Evolutionary conservation across 805 yeast species (phyloP).

Genomic region (Candida pini): DNA sequence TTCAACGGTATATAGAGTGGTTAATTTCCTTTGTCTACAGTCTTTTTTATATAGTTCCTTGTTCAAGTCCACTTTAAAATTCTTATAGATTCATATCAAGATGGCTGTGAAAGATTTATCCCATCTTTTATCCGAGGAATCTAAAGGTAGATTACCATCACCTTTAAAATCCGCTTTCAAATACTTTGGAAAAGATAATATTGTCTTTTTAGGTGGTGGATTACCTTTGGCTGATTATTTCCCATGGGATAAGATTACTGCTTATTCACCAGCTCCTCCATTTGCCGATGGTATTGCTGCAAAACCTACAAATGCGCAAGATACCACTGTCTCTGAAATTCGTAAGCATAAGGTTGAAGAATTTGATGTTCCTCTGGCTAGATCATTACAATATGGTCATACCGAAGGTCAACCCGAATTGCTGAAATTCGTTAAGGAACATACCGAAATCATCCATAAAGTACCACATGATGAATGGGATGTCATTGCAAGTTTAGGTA

Average conservation of each 20-base stretch:
- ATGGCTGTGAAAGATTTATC: constrained; percentile 60
- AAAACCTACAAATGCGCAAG: constrained; percentile 35
- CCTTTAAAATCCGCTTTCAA: constrained; percentile 81
- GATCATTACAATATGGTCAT: constrained; percentile 89
- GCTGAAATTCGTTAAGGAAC: constrained; percentile 63
- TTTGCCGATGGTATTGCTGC: constrained; percentile 74
- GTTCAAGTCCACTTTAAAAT: background rate
- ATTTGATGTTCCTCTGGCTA: constrained; percentile 65
- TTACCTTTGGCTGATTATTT: constrained; percentile 86
- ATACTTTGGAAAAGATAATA: constrained; percentile 64
- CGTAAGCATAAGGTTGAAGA: constrained; percentile 39
- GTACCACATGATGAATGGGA: constrained; percentile 69
- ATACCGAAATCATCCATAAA: constrained; percentile 52
- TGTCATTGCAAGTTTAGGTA: constrained; percentile 67
- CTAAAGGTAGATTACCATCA: constrained; percentile 69
- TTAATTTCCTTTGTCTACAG: no score
- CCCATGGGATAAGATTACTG: constrained; percentile 77
- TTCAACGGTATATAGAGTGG: no score
- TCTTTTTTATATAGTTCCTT: no score
- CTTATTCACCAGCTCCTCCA: constrained; percentile 74
- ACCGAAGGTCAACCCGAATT: constrained; percentile 79
- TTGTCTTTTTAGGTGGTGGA: constrained; percentile 93
- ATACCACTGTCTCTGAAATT: constrained; percentile 32
- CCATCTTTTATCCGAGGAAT: constrained; percentile 72
- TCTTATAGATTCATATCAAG: background rate